Evolutionary conservation across 176 grass and related monocot genomes (phyloP), one percentile per base, ranked within the genome.

Genomic region (Ananas comosus): DNA sequence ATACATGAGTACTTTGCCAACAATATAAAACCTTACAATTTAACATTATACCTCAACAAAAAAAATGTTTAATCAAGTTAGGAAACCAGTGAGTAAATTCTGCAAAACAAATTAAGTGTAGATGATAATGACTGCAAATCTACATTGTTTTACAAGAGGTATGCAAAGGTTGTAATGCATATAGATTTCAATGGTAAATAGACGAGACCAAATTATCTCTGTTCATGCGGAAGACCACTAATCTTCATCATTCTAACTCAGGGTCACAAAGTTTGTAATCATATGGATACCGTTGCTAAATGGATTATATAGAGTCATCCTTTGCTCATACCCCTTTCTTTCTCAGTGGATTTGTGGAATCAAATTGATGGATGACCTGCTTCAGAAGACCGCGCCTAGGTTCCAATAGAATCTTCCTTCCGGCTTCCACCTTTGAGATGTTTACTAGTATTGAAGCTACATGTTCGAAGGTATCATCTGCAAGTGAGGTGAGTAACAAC

Each of bases 321-420:
- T 14, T 18, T 67, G 42, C 28, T 70, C 56, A 10, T 85, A 90
- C 93, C 86, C 89, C 93, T 90, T 90, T 92, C 77, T 92, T 92
- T 80, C 86, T 90, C n/a, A 97, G 79, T 81, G 83, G 82, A 72
- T 97, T 97, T 82, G 81, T 81, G 64, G 93, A 92, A 85, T 97
- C 93, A 58, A 86, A 92, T 51, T 97, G 93, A 18, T 80, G 79
- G 56, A 92, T 83, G 52, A 83, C 83, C 72, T 92, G 93, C 73
- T 97, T 97, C 22, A 97, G 74, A 74, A 97, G 74, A 79, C 86
- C 79, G 59, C 93, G 76, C 76, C 85, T 97, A 72, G 86, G 82
- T 72, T 92, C 86, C 81, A 97, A 85, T 65, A 97, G 79, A 85
- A 90, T 82, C 80, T 82, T 90, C 78, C 84, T 87, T 79, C 86